Base-by-base conservation (phyloP, 2,329 filamentous ascomycete genomes). In the Scedosporium apiospermum region DNA sequence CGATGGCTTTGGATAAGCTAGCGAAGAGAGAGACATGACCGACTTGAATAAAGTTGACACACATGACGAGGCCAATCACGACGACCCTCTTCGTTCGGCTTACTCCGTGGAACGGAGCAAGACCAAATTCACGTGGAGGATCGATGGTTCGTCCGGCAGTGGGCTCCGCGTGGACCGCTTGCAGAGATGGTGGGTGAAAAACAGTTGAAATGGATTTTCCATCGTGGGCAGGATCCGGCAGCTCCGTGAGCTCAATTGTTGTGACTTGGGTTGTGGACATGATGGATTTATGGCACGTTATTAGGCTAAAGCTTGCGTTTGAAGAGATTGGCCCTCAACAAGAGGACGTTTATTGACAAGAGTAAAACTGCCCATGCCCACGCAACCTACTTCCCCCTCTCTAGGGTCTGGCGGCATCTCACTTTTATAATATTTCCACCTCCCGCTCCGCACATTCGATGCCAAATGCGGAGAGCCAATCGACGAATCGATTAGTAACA, bases 21-120 rank as follows among this genome's bases (percentile, higher is more conserved):
- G 12, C 7, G 6, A n/a, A 26, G 34, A n/a, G 30, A 16, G 16
- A 14, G 14, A 10, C 21, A 51, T 38, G 5, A 55, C 51, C 1
- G 21, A 61, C 59, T 34, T 61, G 59, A 21, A 61, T 51, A 21
- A 61, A 51, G 26, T 61, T 61, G 23, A 26, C 44, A 34, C 46
- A 53, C 42, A 61, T 61, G 27, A 61, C 26, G 16, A 61, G 44
- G 10, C 59, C 44, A 46, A 61, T 53, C 10, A 44, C 49, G 27
- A 61, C 26, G 6, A 61, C 44, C n/a, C 59, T 23, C 59, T 51
- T 51, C 27, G 59, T 38, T 27, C 59, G 27, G 16, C 42, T 61
- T 44, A 61, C 23, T 16, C 59, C 59, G 18, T 61, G 59, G 16
- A 51, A 61, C 59, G 46, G 59, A 12, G 46, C 44, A 27, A 61